Base-by-base conservation (phyloP, 2,329 filamentous ascomycete genomes). In the Xylaria multiplex region DNA sequence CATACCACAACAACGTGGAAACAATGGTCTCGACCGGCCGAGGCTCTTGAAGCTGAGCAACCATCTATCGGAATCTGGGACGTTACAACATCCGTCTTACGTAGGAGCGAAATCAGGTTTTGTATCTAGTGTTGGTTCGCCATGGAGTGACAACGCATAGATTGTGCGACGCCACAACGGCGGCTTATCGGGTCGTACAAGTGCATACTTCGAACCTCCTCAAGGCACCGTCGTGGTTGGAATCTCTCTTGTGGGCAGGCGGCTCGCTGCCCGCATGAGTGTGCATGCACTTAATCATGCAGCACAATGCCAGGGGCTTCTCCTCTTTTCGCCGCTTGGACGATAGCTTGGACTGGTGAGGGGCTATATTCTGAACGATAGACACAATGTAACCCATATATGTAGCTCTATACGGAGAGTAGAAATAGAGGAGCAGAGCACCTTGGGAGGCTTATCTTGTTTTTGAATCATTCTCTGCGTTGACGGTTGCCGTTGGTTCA, bases 111-210 rank as follows among this genome's bases (percentile, higher is more conserved):
- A 54, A 64, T 42, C 62, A 49, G 62, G 56, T 43, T 64, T 54
- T 50, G 19, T 24, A 19, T 13, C 48, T 19, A 11, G 19, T 52
- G n/a, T 32, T 61, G 19, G 57, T 58, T 62, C n/a, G 37, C 52
- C 6, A 56, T 46, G 57, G 32, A 61, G 24, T 52, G 48, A 56
- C 53, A 62, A 48, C 46, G 30, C 58, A 58, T 62, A 48, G 46
- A 43, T 37, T n/a, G 53, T 57, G 46, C 59, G 40, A 65, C 53
- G 35, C 32, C 27, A 53, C 53, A n/a, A 65, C 53, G 63, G 63
- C 53, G 52, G 32, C 57, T 57, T 52, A 45, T 62, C 63, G 58
- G 63, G 40, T 43, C 22, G 53, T 45, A 59, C 59, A 52, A n/a
- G n/a, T n/a, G n/a, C n/a, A n/a, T 13, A 53, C 22, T 46, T 45